These are phyloP conservation scores for Eucalyptus polyanthemos DNA, from an alignment of 345 rosid species.

Conservation along the genomic window DNA sequence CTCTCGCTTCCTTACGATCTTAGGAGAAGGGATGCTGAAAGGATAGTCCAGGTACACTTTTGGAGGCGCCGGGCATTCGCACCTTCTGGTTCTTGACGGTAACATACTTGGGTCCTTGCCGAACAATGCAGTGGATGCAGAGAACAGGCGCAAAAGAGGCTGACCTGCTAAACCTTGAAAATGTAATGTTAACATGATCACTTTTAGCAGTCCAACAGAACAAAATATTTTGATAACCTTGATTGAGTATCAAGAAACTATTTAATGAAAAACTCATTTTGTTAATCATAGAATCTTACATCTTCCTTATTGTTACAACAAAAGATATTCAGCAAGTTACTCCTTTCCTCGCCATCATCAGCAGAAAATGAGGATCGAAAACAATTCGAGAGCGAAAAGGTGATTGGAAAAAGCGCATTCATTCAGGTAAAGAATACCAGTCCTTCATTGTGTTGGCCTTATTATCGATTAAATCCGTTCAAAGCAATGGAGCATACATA, in stretches of 20 bases:
- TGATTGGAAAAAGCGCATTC: no score
- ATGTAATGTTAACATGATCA: background rate
- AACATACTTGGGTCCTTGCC: background rate
- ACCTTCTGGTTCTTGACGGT: background rate
- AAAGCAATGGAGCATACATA: background rate
- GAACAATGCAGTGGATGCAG: background rate
- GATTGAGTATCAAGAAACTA: background rate
- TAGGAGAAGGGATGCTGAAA: constrained; percentile 31
- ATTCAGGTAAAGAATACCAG: background rate
- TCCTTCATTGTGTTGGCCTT: background rate
- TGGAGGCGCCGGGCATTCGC: background rate
- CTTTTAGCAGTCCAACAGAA: background rate
- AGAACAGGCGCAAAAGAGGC: background rate
- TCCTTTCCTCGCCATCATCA: no score
- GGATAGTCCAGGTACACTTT: constrained; percentile 25
- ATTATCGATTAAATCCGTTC: background rate
- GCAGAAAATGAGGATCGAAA: background rate
- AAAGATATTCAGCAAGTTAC: no score
- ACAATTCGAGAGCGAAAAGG: background rate
- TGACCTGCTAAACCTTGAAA: background rate
- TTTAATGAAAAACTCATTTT: background rate
- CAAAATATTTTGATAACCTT: background rate
- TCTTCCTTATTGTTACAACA: background rate
- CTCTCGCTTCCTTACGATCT: constrained; percentile 39
- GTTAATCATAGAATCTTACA: background rate